Percentiles rank a stretch among this genome's conserved stretches.
phyloP scores from a whole-genome alignment of 192 early-diverging fungal genomes.

The Backusella mclennaniae region DNA sequence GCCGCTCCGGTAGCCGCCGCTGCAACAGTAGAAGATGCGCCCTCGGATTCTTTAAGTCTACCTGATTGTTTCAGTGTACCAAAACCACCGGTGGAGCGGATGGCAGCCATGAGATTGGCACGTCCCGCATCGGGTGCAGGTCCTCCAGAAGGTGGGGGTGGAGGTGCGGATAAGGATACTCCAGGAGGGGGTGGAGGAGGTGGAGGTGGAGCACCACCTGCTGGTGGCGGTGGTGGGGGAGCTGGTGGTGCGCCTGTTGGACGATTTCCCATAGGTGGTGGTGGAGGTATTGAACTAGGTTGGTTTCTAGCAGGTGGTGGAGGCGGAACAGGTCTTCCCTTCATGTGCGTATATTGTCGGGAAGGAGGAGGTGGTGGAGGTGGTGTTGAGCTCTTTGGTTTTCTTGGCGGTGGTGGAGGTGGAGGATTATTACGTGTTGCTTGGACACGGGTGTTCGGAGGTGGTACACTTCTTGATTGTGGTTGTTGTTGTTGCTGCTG shows the following conservation, averaged over 20 bases:
- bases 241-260: slow-evolving; percentile 20
- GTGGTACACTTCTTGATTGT: slow-evolving; percentile 6
- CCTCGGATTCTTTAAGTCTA: slow-evolving; percentile 4
- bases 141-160: slow-evolving; percentile 15
- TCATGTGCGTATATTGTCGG: slow-evolving; percentile 8
- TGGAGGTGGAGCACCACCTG: neutral
- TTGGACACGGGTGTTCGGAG: slow-evolving; percentile 15
- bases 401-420: slow-evolving; percentile 34
- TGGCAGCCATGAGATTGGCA: slow-evolving; percentile 45
- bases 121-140: neutral
- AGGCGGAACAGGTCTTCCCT: slow-evolving; percentile 24
- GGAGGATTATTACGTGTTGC: slow-evolving; percentile 19
- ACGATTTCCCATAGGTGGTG: neutral
- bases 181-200: slow-evolving; percentile 16
- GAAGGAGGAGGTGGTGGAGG: slow-evolving; percentile 31
- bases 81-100: slow-evolving; percentile 48
- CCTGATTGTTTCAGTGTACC: slow-evolving; percentile 37
- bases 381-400: slow-evolving; percentile 28
- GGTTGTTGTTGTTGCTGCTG: slow-evolving; percentile 16
- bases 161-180: neutral
- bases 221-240: slow-evolving; percentile 20
- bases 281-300: neutral
- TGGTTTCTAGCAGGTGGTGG: slow-evolving; percentile 19
- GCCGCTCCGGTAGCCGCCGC: neutral
- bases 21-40: neutral